These are phyloP conservation scores for Agaricus subrufescens DNA, from an alignment of 768 basidiomycete genomes.

Conservation along the genomic window DNA sequence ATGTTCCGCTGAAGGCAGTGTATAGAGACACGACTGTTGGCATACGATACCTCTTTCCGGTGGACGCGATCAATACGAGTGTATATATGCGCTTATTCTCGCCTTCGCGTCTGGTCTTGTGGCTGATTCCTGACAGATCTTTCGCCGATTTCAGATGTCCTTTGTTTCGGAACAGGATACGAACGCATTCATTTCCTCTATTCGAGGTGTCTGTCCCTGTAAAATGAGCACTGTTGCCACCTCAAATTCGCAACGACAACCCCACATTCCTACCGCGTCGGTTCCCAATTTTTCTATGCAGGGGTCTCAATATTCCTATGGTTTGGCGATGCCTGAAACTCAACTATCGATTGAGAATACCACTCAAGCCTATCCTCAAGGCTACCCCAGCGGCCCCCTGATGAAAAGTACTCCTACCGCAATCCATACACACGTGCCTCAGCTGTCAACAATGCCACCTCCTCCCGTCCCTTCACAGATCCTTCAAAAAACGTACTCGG, in stretches of 20 bases:
- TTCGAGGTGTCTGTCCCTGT: constrained; percentile 72
- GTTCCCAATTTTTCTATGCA: background rate
- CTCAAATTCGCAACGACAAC: background rate
- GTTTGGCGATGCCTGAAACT: too few species aligned
- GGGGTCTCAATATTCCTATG: background rate
- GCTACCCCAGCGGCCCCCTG: too few species aligned
- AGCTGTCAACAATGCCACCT: constrained; percentile 1
- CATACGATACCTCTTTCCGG: constrained; percentile 64
- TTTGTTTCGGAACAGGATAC: constrained; percentile 49
- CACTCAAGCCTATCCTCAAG: background rate
- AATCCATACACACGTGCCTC: background rate
- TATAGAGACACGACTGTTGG: constrained; percentile 72
- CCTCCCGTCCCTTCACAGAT: background rate
- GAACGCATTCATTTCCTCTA: constrained; percentile 53
- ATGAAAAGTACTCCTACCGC: too few species aligned
- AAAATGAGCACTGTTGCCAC: constrained; percentile 42
- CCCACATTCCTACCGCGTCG: background rate
- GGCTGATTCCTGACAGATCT: constrained; percentile 36
- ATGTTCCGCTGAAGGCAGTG: constrained; percentile 73
- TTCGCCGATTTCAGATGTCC: constrained; percentile 74
- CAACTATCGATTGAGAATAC: background rate
- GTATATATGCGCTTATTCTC: background rate
- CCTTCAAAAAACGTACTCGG: background rate
- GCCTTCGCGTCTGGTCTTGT: background rate
- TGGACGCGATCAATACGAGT: constrained; percentile 17